A percentile compares a stretch with the other conserved stretches of the same genome.
phyloP scores from a whole-genome alignment of 305 asterid genomes.

The Fraxinus dipetala region DNA sequence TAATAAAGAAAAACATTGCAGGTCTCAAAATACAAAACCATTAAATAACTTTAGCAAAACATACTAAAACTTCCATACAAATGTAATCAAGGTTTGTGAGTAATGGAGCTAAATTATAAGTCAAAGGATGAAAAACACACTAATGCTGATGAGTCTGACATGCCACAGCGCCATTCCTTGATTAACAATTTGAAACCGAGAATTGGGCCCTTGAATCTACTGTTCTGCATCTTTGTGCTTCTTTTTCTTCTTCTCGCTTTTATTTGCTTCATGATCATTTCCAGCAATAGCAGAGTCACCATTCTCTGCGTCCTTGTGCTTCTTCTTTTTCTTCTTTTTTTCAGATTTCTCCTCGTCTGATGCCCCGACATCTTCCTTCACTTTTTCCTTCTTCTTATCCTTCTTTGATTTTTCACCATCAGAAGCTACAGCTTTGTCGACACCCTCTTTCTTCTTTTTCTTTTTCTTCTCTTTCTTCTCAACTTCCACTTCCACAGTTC shows the following conservation, averaged over 20 bases:
- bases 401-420: constrained; percentile 44
- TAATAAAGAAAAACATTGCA: not conserved
- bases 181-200: not conserved
- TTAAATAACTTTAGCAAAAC: not conserved
- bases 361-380: constrained; percentile 24
- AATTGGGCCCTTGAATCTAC: constrained; percentile 12
- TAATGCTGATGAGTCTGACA: constrained; percentile 7
- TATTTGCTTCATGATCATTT: constrained; percentile 31
- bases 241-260: constrained; percentile 57
- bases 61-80: not conserved
- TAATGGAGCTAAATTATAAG: not conserved
- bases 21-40: not conserved
- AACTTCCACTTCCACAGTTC: constrained; percentile 24
- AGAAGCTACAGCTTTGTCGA: constrained; percentile 25
- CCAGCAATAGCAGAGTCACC: constrained; percentile 34
- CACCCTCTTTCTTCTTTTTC: constrained; percentile 57
- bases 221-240: constrained; percentile 47
- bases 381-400: constrained; percentile 41
- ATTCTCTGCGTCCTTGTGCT: constrained; percentile 45
- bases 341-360: constrained; percentile 54
- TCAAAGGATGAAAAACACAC: not conserved
- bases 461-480: constrained; percentile 62
- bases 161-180: not conserved
- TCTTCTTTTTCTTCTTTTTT: constrained; percentile 65
- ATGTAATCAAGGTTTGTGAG: not conserved